Base-by-base conservation (phyloP, 2,329 filamentous ascomycete genomes). In the Aspergillus unguis region DNA sequence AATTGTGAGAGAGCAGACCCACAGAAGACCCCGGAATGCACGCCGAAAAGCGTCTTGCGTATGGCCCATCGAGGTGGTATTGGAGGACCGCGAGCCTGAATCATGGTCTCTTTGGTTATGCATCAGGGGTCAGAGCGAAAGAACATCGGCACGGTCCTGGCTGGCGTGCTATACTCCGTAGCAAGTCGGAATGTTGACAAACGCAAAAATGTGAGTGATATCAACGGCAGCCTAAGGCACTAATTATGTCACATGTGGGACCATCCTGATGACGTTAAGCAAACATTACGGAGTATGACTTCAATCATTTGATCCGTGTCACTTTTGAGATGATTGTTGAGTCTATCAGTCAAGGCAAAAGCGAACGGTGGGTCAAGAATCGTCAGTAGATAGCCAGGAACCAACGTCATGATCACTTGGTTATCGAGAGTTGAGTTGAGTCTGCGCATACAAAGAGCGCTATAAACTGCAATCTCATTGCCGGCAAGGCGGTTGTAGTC, bases 11-110 rank as follows among this genome's bases (percentile, higher is more conserved):
- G 31, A 41, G 6, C 36, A 32, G 52, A 46, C 52, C 52, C 51
- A 53, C 51, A 53, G 51, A 53, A 53, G 37, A 42, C 42, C 51
- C 46, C 51, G 28, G 46, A 50, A 53, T 50, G 41, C 44, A 51
- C 36, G 42, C 36, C 36, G 44, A 50, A 36, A 17, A 27, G 35
- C 27, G 35, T 29, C 17, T 17, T 17, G 17, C 17, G 17, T 17
- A 17, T 17, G 17, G 17, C 17, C 17, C 17, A 17, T 17, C 17
- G 17, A 17, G 17, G 17, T 17, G 17, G 17, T 17, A 17, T 17
- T 17, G 17, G 17, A 17, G 17, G 17, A 17, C 17, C 17, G 17
- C 17, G 17, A 17, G 17, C 17, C 17, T 17, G 17, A 17, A 17
- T 17, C 10, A 29, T 40, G 23, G 17, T 3, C 9, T 40, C 28